phyloP scores from a whole-genome alignment of 352 stramenopile species.

The Phytophthora macrochlamydospora region DNA sequence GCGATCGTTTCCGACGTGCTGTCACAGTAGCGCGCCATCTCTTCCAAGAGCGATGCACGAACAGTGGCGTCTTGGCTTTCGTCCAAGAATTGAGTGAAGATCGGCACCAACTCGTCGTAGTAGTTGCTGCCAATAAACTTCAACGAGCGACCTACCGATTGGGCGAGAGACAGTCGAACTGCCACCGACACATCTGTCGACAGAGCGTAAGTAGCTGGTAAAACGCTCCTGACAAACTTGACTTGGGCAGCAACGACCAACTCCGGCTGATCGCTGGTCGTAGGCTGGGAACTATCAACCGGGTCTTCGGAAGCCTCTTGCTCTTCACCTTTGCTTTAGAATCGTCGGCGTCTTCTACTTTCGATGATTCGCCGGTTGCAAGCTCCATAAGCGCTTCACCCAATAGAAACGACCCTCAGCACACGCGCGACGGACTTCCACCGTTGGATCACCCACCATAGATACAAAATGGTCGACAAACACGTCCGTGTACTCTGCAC shows the following conservation, averaged over 20 bases:
- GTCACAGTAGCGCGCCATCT: constrained; percentile 81
- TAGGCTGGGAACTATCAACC: neutral
- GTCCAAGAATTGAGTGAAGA: constrained; percentile 84
- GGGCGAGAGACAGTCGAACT: constrained; percentile 73
- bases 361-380: constrained; percentile 17
- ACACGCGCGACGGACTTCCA: constrained; percentile 82
- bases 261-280: constrained; percentile 24
- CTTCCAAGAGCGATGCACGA: constrained; percentile 79
- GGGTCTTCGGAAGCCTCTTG: neutral
- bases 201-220: constrained; percentile 79
- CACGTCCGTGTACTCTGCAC: constrained; percentile 79
- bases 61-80: constrained; percentile 82
- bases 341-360: constrained; percentile 7
- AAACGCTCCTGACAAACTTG: constrained; percentile 83
- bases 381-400: constrained; percentile 65
- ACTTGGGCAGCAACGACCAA: constrained; percentile 61
- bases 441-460: constrained; percentile 82
- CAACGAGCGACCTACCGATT: constrained; percentile 77
- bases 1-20: constrained; percentile 66
- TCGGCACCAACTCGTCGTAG: constrained; percentile 84
- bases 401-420: constrained; percentile 70
- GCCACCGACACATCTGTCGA: constrained; percentile 80
- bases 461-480: constrained; percentile 90
- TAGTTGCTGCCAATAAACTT: constrained; percentile 67
- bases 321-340: constrained; percentile 10